Base-by-base conservation (phyloP, 2,329 filamentous ascomycete genomes). In the Colletotrichum sojae region DNA sequence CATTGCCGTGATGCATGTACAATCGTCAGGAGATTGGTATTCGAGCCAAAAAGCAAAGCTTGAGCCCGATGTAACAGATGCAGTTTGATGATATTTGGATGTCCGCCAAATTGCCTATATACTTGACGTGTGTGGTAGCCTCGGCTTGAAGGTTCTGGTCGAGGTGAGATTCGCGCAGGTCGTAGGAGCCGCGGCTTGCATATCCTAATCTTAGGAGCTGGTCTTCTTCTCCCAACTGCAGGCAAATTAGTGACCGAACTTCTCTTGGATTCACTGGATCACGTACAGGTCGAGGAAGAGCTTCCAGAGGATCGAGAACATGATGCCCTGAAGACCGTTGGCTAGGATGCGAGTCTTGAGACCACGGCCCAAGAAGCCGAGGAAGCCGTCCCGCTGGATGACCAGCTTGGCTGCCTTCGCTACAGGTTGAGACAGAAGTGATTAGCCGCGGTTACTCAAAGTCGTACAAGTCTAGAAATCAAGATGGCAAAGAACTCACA, bases 241-340 rank as follows among this genome's bases (percentile, higher is more conserved):
- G 31, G 10, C 31, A 36, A 20, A 8, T 12, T 4, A 18, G 6
- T 6, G 8, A 20, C 6, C 12, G 6, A 36, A 12, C 27, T 4
- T 18, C 16, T 22, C 0, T 12, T 49, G 8, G 5, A 1, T 25
- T 5, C 3, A 49, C 4, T 4, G 12, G 4, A 49, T 15, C 5
- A 81, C 83, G 78, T 46, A 85, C 83, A 85, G 54, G 51, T 85
- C 83, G 12, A 85, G 73, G 66, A 85, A 85, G 0, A 85, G 67
- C 60, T 84, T 85, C 83, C 83, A 85, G 1, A 85, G 71, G 16
- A 85, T 84, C 4, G 83, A 84, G 58, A 85, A 85, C 3, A 85
- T 18, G 4, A 85, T 72, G 0, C 83, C 82, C 59, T 85, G 83
- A 2, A 85, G 71, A 0, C 83, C 83, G 58, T 85, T 85, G 71